A percentile compares a stretch with the other conserved stretches of the same genome.
Conservation (phyloP, 129 eudicot species). For the Helianthus tuberosus region DNA sequence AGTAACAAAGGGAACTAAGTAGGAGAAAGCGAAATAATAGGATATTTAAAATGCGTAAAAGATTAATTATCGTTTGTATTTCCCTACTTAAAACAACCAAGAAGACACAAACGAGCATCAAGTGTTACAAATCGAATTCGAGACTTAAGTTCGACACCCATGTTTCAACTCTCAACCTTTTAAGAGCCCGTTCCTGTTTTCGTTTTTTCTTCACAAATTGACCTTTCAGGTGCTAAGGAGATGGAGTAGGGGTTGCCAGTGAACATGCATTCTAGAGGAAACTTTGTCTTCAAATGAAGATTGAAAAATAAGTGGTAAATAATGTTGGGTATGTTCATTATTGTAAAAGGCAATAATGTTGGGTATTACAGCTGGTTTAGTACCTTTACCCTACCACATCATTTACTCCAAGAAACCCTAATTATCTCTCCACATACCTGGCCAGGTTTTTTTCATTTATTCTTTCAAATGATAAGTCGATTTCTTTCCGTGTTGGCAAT, state of each 20-base stretch:
- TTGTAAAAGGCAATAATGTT: conserved; percentile 32
- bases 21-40: too few relatives aligned
- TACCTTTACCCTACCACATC: conserved; percentile 36
- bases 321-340: conserved; percentile 23
- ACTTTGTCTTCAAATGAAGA: conserved; percentile 29
- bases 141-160: too few relatives aligned
- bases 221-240: conserved; percentile 26
- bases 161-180: too few relatives aligned
- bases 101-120: too few relatives aligned
- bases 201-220: conserved; percentile 5
- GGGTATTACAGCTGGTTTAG: not conserved
- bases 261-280: conserved; percentile 15
- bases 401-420: conserved; percentile 10
- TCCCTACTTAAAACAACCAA: too few relatives aligned
- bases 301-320: conserved; percentile 3
- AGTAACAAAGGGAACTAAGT: too few relatives aligned
- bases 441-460: conserved; percentile 32
- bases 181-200: not conserved
- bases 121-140: too few relatives aligned
- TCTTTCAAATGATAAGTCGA: conserved; percentile 7
- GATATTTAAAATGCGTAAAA: too few relatives aligned
- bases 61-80: too few relatives aligned
- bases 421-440: conserved; percentile 22
- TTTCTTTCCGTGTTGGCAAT: conserved; percentile 6
- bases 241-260: conserved; percentile 21